Base-by-base conservation (phyloP, 495 filamentous ascomycete genomes). In the Neurospora africana region DNA sequence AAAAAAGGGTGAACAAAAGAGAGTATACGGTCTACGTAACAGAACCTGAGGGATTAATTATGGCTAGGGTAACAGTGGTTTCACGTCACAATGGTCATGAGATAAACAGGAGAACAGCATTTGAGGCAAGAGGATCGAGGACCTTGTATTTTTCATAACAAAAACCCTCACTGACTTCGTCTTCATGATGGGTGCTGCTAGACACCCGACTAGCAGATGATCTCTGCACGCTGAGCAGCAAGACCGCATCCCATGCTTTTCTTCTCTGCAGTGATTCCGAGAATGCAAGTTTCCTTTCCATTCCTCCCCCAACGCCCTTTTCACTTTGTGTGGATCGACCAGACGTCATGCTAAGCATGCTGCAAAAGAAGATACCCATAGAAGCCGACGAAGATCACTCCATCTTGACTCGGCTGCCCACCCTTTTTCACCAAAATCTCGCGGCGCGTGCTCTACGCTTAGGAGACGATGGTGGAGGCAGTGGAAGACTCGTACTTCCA, bases 401-500 rank as follows among this genome's bases (percentile, higher is more conserved):
- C 68, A 36, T 71, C 76, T 70, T 74, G 68, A 70, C 75, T 38
- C 71, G 38, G 30, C 71, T 67, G 53, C 53, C 70, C 38, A 41
- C 23, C 40, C 27, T 71, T 39, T 35, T 58, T 33, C 69, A 58
- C 37, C 53, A 65, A 65, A 33, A 65, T 33, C 53, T 65, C 27
- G 53, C 53, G 53, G 53, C 27, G 27, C 35, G 43, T 71, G 68
- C 35, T 68, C 38, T 37, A 67, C 73, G 71, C 74, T 83, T 91
- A 92, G 81, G 89, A 84, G 79, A 92, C 87, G 76, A 88, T 82
- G 79, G 87, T 88, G 83, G 83, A 86, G 80, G 87, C 87, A 72
- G 87, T 89, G 78, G 87, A 85, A 74, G 85, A 88, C 89, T 93
- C 92, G 86, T 98, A 99, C 85, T 92, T 93, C 95, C 95, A 99